Percentiles rank a stretch among this genome's conserved stretches.
phyloP scores from a whole-genome alignment of 352 stramenopile species.

The Aphanomyces euteiches region DNA sequence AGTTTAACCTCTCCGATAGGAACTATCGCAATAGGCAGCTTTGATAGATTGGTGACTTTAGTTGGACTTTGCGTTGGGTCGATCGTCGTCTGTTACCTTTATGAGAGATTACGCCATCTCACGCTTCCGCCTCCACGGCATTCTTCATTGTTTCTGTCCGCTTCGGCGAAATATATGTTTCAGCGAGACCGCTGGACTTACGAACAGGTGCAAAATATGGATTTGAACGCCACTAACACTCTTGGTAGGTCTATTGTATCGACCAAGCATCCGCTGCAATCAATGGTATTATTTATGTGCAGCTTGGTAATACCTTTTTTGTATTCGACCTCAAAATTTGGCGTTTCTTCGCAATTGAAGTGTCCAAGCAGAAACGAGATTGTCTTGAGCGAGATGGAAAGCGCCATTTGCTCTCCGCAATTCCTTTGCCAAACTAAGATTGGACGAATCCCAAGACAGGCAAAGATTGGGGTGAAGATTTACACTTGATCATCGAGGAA shows the following conservation, averaged over 20 bases:
- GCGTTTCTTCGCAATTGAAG: neutral
- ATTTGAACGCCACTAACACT: neutral
- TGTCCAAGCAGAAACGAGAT: neutral
- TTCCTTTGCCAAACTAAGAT: neutral
- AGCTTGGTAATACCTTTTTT: neutral
- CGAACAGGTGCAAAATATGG: neutral
- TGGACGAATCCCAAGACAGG: no score
- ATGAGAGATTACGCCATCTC: no score
- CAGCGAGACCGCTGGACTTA: neutral
- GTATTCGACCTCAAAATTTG: neutral
- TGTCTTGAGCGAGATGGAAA: neutral
- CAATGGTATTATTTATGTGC: neutral
- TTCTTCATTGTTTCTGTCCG: neutral
- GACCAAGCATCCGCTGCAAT: constrained; percentile 1
- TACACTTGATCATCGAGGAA: no score
- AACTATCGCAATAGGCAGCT: neutral
- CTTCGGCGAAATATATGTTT: no score
- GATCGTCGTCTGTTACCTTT: neutral
- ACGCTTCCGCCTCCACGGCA: neutral
- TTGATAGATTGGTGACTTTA: neutral
- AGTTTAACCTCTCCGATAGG: neutral
- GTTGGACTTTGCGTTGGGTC: neutral
- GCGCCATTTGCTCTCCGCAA: neutral
- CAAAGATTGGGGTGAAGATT: no score
- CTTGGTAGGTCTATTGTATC: neutral